Evolutionary conservation across 441 rosid species (phyloP), one percentile per base, ranked within the genome.

Genomic region (Croton laevigatus): DNA sequence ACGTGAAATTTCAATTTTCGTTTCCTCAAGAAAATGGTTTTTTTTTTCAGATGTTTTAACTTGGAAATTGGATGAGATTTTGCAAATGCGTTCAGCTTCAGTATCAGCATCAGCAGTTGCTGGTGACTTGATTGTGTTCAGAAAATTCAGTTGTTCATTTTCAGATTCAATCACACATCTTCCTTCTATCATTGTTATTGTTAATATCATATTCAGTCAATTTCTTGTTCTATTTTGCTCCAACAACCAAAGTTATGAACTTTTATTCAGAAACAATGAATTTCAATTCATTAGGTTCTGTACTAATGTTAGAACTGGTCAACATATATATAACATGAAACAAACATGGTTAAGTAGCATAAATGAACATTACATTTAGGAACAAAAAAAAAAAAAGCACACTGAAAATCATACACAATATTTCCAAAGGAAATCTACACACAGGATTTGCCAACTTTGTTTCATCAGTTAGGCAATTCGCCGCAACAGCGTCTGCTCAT

Each of bases 371-470:
- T 78, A 58, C n/a, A 67, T 19, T 27, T 27, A 2, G 2, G 32
- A 27, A 27, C 32, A 27, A 27, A 40, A 9, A 9, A 40, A 40
- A 40, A 55, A 55, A 76, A 58, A 59, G 27, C 78, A 75, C 75
- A 40, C 77, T 48, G 19, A 64, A 72, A 71, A 61, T 54, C 68
- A 59, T 66, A 73, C 75, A 83, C 63, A 69, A 67, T 23, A 78
- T 71, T 68, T 62, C 67, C 73, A 61, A 64, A 61, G 57, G 37
- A 42, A 59, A 68, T 9, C 44, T 8, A 68, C 44, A 73, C 71
- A 74, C 76, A 78, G 70, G 61, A 36, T 44, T 20, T 51, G 72
- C 79, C 81, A 73, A 74, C 79, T 81, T 27, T 58, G 72, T 54
- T 63, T 75, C 70, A 60, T 63, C 68, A 37, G 71, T 61, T 68